phyloP scores from a whole-genome alignment of 1,284 basidiomycete genomes.

The Trichosporon sp. region DNA sequence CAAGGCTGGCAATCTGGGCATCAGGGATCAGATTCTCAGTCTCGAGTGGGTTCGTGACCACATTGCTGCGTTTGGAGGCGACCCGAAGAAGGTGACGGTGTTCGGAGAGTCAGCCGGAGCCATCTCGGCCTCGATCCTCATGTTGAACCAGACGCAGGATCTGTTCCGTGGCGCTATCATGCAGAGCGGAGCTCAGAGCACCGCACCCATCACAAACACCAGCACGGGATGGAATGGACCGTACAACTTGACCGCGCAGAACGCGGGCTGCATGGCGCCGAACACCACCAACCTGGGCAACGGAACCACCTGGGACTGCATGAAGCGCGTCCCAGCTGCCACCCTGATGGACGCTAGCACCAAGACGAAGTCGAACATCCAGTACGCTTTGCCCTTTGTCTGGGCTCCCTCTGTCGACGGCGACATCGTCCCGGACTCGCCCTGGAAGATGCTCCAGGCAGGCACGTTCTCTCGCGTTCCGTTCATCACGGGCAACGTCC shows the following conservation, averaged over 20 bases:
- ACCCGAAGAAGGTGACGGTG: conserved; percentile 49
- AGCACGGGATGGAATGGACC: background rate
- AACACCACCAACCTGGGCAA: background rate
- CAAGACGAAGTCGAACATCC: background rate
- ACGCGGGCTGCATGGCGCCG: conserved; percentile 21
- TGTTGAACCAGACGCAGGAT: conserved; percentile 31
- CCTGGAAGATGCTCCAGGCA: conserved; percentile 32
- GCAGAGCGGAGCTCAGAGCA: conserved; percentile 6
- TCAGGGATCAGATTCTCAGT: conserved; percentile 50
- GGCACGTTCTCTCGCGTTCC: conserved; percentile 41
- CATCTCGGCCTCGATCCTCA: conserved; percentile 26
- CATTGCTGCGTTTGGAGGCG: conserved; percentile 60
- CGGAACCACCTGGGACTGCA: conserved; percentile 17
- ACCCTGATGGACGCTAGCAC: background rate
- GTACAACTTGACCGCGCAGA: conserved; percentile 19
- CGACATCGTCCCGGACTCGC: conserved; percentile 36
- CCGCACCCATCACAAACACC: conserved; percentile 11
- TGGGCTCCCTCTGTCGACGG: conserved; percentile 39
- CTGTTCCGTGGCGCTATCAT: conserved; percentile 43
- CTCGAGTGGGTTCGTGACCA: conserved; percentile 60
- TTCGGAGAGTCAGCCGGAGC: conserved; percentile 2
- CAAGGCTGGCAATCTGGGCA: conserved; percentile 48
- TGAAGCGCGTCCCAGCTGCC: background rate
- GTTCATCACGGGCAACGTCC: conserved; percentile 43
- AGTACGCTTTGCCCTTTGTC: background rate